Base-by-base conservation (phyloP, 2,329 filamentous ascomycete genomes). In the Hypomyces rosellus region DNA sequence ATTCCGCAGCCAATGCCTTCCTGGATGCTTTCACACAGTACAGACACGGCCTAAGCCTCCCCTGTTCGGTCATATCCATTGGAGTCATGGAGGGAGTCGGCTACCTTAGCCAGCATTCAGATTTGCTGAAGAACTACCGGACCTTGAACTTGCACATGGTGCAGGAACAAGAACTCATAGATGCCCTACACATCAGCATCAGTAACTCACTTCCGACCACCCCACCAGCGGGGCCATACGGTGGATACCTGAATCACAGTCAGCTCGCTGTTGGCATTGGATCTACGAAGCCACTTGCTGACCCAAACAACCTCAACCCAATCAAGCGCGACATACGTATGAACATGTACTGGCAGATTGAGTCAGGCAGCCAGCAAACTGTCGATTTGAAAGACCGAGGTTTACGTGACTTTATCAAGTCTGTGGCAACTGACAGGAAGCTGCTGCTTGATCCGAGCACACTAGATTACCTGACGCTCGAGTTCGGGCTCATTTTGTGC, bases 1-100 rank as follows among this genome's bases (percentile, higher is more conserved):
- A 74, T 53, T 56, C 61, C 5, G 65, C 69, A 2, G 69, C 61
- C 14, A 73, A 72, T 53, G 60, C 63, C n/a, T 74, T 65, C 55
- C 56, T 69, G 49, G 64, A 70, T 40, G 60, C 63, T 2, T 63
- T 73, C 33, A 65, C 61, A 12, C 59, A 63, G 7, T 67, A 66
- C 42, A 64, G 71, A 12, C 58, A 61, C 11, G 40, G 48, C 0
- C 55, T 55, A 11, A 48, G 43, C 9, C 33, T 53, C 34, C 48
- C 18, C 13, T 49, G 48, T 14, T 61, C 64, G 1, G 54, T 58
- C 14, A 61, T 75, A 5, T 62, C 74, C 49, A 59, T 74, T 11
- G 56, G 56, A 6, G 55, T 50, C 2, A 58, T 74, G 14, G 60
- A 65, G 4, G 69, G 65, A 13, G 59, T 67, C 7, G 72, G 73